These are phyloP conservation scores for Meyerozyma sp. DNA, from an alignment of 1,139 yeast genomes.

Conservation along the genomic window DNA sequence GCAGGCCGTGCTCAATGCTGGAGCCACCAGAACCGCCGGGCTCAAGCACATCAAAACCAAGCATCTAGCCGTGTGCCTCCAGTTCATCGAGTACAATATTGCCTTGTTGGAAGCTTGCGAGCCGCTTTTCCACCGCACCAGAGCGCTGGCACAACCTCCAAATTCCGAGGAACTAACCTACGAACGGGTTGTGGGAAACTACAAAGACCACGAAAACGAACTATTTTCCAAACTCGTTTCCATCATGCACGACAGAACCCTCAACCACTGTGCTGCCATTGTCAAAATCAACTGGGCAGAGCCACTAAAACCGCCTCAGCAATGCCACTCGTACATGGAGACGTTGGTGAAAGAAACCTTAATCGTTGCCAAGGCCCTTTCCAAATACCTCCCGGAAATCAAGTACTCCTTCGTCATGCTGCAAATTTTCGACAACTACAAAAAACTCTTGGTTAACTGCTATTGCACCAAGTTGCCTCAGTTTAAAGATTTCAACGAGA, in stretches of 20 bases:
- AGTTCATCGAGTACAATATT: constrained; percentile 42
- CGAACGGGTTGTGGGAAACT: constrained; percentile 24
- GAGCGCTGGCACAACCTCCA: neutral
- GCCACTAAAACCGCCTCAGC: constrained; percentile 35
- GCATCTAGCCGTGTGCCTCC: constrained; percentile 67
- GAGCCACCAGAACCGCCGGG: constrained; percentile 73
- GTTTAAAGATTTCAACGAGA: constrained; percentile 49
- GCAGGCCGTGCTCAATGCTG: constrained; percentile 68
- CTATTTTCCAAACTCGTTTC: constrained; percentile 62
- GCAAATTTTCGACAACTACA: constrained; percentile 58
- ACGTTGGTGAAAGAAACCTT: constrained; percentile 61
- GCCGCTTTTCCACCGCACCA: constrained; percentile 10
- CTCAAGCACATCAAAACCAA: constrained; percentile 71
- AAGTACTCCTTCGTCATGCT: constrained; percentile 48
- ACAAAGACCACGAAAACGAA: constrained; percentile 60
- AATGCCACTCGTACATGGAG: constrained; percentile 61
- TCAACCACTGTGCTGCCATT: constrained; percentile 43
- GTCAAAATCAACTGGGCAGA: constrained; percentile 47
- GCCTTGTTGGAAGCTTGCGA: constrained; percentile 18
- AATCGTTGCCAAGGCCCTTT: constrained; percentile 57
- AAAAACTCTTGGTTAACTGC: constrained; percentile 49
- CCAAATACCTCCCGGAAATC: constrained; percentile 50
- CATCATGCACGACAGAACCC: constrained; percentile 64
- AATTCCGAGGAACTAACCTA: constrained; percentile 34
- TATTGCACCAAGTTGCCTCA: constrained; percentile 47